phyloP scores from a whole-genome alignment of 2,329 filamentous ascomycete species.

The Cytospora mali region DNA sequence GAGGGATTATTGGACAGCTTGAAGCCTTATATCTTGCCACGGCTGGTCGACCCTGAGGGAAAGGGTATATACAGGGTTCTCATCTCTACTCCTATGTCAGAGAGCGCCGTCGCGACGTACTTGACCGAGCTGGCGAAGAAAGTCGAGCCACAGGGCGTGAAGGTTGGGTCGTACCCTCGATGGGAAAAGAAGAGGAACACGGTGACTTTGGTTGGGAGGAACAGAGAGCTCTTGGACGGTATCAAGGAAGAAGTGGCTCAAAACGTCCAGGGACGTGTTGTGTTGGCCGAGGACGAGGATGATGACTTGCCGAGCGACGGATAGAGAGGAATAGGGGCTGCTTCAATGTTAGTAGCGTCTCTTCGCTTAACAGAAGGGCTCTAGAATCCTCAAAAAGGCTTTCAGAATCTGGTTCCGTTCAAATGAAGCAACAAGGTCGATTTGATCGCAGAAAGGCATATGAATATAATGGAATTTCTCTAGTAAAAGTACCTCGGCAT shows the following conservation, averaged over 20 bases:
- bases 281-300: slow-evolving; percentile 72
- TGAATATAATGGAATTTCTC: neutral
- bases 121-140: slow-evolving; percentile 76
- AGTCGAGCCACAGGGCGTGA: slow-evolving; percentile 76
- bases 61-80: slow-evolving; percentile 78
- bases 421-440: too few species aligned
- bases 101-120: slow-evolving; percentile 83
- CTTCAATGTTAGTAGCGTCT: neutral
- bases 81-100: slow-evolving; percentile 83
- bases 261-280: slow-evolving; percentile 72
- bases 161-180: slow-evolving; percentile 92
- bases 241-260: slow-evolving; percentile 76
- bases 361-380: too few species aligned
- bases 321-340: neutral
- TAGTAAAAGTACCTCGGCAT: neutral
- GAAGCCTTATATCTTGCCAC: slow-evolving; percentile 69
- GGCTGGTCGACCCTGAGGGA: slow-evolving; percentile 76
- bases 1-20: slow-evolving; percentile 76
- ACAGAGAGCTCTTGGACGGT: slow-evolving; percentile 76
- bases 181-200: slow-evolving; percentile 90
- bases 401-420: too few species aligned
- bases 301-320: slow-evolving; percentile 45
- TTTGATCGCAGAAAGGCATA: neutral
- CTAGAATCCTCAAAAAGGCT: too few species aligned
- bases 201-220: slow-evolving; percentile 80